A percentile compares a stretch with the other conserved stretches of the same genome.
These are phyloP conservation scores for Suillus subluteus DNA, from an alignment of 768 basidiomycete genomes.

Conservation along the genomic window DNA sequence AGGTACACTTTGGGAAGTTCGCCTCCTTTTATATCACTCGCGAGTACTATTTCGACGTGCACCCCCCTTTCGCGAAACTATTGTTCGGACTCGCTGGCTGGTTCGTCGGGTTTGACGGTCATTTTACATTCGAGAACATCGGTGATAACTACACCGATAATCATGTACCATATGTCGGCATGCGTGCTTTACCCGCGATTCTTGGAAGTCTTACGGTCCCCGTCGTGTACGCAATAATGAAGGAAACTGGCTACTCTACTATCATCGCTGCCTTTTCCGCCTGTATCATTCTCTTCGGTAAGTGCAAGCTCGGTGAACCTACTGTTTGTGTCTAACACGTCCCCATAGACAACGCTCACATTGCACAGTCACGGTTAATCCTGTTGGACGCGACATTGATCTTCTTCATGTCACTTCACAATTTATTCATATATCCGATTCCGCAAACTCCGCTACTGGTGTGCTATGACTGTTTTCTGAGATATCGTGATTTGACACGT, in stretches of 20 bases:
- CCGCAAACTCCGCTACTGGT: slow-evolving; percentile 91
- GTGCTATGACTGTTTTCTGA: slow-evolving; percentile 27
- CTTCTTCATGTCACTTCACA: slow-evolving; percentile 94
- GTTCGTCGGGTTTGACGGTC: slow-evolving; percentile 95
- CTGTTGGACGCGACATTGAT: slow-evolving; percentile 92
- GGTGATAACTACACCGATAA: slow-evolving; percentile 88
- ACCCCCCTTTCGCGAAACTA: slow-evolving; percentile 96
- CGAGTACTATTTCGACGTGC: slow-evolving; percentile 99
- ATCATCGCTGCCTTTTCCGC: slow-evolving; percentile 91
- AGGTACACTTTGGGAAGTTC: slow-evolving; percentile 99
- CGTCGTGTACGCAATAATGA: slow-evolving; percentile 95
- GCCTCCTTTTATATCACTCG: slow-evolving; percentile 91
- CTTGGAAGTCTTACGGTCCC: slow-evolving; percentile 90
- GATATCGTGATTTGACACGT: slow-evolving; percentile 7
- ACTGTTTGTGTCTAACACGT: slow-evolving; percentile 12
- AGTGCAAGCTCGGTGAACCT: slow-evolving; percentile 30
- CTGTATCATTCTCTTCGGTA: slow-evolving; percentile 83
- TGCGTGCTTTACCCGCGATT: slow-evolving; percentile 91
- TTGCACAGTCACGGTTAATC: slow-evolving; percentile 95
- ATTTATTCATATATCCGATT: slow-evolving; percentile 94
- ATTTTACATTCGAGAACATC: slow-evolving; percentile 93
- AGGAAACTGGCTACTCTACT: slow-evolving; percentile 95
- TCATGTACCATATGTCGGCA: slow-evolving; percentile 92
- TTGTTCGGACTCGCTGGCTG: slow-evolving; percentile 93
- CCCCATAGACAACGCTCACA: slow-evolving; percentile 86